phyloP scores from a whole-genome alignment of 1,284 basidiomycete genomes.

The Megacollybia platyphylla region DNA sequence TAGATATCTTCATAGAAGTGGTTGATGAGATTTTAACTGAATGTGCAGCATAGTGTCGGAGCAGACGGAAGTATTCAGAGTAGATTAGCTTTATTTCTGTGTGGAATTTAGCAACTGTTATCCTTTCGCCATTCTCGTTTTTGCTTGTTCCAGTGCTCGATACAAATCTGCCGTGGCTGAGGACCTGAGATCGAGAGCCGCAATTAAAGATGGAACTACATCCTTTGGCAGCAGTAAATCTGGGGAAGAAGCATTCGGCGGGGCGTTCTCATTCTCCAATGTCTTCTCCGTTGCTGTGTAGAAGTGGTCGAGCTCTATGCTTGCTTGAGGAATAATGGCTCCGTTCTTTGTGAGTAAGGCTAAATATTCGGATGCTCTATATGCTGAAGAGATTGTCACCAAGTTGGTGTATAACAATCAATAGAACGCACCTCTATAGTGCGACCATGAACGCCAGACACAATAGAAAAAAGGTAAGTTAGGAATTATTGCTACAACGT shows the following conservation, averaged over 20 bases:
- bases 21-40: not conserved
- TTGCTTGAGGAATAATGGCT: conserved; percentile 41
- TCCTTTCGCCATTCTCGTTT: conserved; percentile 11
- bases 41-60: not conserved
- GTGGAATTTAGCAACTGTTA: not conserved
- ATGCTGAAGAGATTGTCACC: conserved; percentile 30
- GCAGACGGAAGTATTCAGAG: not conserved
- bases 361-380: conserved; percentile 60
- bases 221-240: conserved; percentile 34
- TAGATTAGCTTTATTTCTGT: not conserved
- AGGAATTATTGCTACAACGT: conserved; percentile 52
- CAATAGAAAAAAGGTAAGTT: conserved; percentile 80
- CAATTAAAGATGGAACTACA: conserved; percentile 37
- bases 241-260: not conserved
- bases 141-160: conserved; percentile 52
- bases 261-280: not conserved
- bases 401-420: conserved; percentile 2
- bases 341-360: conserved; percentile 41
- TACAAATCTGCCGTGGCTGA: conserved; percentile 38
- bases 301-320: conserved; percentile 39
- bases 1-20: not conserved
- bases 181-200: conserved; percentile 30
- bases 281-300: conserved; percentile 27
- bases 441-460: conserved; percentile 72
- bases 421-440: conserved; percentile 49